Conservation (phyloP, 2,329 filamentous ascomycete genomes). For the Ceratocystis albifundus region DNA sequence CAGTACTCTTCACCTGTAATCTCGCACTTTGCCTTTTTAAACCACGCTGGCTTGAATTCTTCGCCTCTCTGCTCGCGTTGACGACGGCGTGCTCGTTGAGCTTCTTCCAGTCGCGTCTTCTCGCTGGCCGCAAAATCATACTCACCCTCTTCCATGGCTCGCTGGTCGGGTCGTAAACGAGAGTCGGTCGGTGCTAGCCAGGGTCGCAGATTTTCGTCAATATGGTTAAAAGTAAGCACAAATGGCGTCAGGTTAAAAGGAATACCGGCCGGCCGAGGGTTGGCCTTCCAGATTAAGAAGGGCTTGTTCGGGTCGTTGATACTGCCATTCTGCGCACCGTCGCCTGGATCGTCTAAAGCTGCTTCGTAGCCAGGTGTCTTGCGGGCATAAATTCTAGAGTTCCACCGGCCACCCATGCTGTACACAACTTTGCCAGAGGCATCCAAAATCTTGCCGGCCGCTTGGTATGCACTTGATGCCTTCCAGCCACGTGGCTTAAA, state of each 20-base stretch:
- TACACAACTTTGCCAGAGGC: constrained; percentile 68
- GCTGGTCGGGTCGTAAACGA: constrained; percentile 81
- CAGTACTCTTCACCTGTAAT: constrained; percentile 83
- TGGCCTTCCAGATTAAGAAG: constrained; percentile 86
- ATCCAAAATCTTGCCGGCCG: constrained; percentile 76
- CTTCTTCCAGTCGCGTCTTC: constrained; percentile 90
- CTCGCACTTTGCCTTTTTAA: constrained; percentile 58
- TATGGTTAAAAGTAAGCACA: constrained; percentile 83
- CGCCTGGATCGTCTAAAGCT: constrained; percentile 48
- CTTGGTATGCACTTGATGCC: constrained; percentile 78
- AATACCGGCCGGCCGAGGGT: constrained; percentile 67
- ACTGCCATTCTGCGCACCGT: constrained; percentile 38
- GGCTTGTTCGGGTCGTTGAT: constrained; percentile 59
- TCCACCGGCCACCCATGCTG: constrained; percentile 90
- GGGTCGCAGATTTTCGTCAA: constrained; percentile 67
- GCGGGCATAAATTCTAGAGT: constrained; percentile 90
- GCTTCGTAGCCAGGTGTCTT: constrained; percentile 84
- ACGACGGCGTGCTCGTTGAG: constrained; percentile 65
- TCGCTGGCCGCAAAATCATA: constrained; percentile 88
- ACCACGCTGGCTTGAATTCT: constrained; percentile 78
- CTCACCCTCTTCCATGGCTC: constrained; percentile 96
- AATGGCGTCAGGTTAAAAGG: constrained; percentile 98
- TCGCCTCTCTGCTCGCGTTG: constrained; percentile 65
- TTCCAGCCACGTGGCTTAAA: constrained; percentile 97
- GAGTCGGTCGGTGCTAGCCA: constrained; percentile 87